Percentiles rank a stretch among this genome's conserved stretches.
phyloP scores from a whole-genome alignment of 106 monocot genomes.

The Apostasia ramifera region DNA sequence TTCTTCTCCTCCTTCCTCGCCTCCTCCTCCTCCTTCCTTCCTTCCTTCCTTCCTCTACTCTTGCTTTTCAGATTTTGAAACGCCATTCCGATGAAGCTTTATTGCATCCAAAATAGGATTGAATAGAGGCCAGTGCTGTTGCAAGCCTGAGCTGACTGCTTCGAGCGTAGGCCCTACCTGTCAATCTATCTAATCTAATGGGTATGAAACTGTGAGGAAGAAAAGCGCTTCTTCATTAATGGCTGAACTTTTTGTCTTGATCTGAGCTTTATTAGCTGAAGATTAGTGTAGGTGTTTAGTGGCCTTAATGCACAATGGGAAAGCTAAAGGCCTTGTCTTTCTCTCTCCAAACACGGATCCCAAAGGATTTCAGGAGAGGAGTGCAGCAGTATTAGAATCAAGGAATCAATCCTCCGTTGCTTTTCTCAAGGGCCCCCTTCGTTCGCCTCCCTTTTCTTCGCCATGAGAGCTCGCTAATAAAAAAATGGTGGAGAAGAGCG shows the following conservation, averaged over 20 bases:
- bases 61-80: neutral
- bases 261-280: neutral
- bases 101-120: neutral
- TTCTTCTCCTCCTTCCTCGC: neutral
- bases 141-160: neutral
- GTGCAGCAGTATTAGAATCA: conserved; percentile 38
- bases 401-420: conserved; percentile 55
- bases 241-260: neutral
- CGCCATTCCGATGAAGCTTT: no score
- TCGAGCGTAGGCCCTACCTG: no score
- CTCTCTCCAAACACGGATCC: conserved; percentile 95
- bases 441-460: neutral
- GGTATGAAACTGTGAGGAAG: no score
- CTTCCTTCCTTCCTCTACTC: neutral
- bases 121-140: neutral
- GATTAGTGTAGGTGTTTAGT: conserved; percentile 4
- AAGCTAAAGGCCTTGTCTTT: conserved; percentile 47
- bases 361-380: conserved; percentile 44
- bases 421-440: conserved; percentile 47
- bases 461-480: neutral
- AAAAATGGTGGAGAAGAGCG: conserved; percentile 4
- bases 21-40: neutral
- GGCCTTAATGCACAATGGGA: conserved; percentile 19
- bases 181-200: no score
- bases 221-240: no score